Percentiles rank a stretch among this genome's conserved stretches.
Conservation (phyloP, 192 early-diverging fungal genomes). For the Entomortierella parvispora region DNA sequence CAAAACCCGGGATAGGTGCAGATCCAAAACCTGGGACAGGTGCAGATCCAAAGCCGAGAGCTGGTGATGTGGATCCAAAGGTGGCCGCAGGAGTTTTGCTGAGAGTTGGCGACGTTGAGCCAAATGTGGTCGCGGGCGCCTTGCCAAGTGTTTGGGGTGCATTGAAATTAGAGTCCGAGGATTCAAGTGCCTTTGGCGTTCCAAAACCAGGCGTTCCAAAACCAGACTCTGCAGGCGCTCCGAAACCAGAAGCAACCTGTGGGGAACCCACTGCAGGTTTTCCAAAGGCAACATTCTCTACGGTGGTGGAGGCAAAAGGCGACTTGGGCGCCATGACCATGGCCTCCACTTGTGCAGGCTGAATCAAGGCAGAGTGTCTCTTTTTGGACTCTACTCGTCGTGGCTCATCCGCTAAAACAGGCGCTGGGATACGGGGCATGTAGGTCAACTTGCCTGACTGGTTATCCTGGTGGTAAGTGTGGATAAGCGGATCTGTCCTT, state of each 20-base stretch:
- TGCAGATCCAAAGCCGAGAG: not conserved
- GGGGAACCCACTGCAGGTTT: too few species aligned
- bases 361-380: not conserved
- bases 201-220: too few species aligned
- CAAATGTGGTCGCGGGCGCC: too few species aligned
- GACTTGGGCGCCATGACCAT: slow-evolving; percentile 5
- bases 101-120: not conserved
- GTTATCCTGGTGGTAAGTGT: not conserved
- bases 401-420: slow-evolving; percentile 25
- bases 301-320: not conserved
- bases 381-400: slow-evolving; percentile 43
- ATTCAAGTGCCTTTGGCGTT: too few species aligned
- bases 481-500: slow-evolving; percentile 17
- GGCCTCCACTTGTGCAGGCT: too few species aligned
- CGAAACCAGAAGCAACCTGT: too few species aligned
- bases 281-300: too few species aligned
- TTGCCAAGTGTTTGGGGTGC: too few species aligned
- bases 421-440: slow-evolving; percentile 8
- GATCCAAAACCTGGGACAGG: not conserved
- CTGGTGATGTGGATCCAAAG: slow-evolving; percentile 6
- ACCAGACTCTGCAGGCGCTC: too few species aligned
- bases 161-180: too few species aligned
- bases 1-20: not conserved
- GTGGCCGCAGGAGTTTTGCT: not conserved
- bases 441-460: slow-evolving; percentile 9